phyloP scores from a whole-genome alignment of 805 yeast species.

The Kuraishia piskuri region DNA sequence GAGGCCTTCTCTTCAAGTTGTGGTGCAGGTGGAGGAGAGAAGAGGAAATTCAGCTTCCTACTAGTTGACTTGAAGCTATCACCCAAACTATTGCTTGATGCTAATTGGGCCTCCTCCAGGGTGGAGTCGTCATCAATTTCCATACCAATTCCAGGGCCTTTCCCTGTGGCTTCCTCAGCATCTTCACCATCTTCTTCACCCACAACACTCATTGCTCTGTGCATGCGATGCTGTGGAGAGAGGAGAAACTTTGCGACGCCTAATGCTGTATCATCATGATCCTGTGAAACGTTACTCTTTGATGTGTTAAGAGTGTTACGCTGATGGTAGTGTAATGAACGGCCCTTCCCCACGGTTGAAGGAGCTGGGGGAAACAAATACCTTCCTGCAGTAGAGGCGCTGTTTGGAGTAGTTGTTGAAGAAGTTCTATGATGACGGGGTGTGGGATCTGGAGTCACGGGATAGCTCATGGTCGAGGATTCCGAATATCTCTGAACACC shows the following conservation, averaged over 20 bases:
- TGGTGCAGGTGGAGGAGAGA: constrained; percentile 3
- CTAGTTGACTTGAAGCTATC: not conserved
- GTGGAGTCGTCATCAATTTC: not conserved
- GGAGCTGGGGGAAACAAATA: constrained; percentile 19
- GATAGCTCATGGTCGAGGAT: not conserved
- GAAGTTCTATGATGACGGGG: not conserved
- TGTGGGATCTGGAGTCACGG: constrained; percentile 3
- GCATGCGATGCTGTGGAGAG: constrained; percentile 13
- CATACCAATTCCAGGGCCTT: constrained; percentile 1
- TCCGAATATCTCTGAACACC: not conserved
- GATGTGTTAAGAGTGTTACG: not conserved
- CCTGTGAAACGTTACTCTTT: not conserved
- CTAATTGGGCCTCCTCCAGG: not conserved
- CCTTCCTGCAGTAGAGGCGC: not conserved
- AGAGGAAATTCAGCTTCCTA: not conserved
- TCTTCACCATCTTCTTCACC: constrained; percentile 6
- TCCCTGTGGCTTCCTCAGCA: not conserved
- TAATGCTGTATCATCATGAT: not conserved
- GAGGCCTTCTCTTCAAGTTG: constrained; percentile 5
- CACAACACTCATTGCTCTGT: constrained; percentile 6
- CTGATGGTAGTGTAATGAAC: not conserved
- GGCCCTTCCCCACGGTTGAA: constrained; percentile 22
- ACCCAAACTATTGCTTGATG: constrained; percentile 2
- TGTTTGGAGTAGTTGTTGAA: not conserved
- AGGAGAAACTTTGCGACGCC: constrained; percentile 13